Evolutionary conservation across 2,329 filamentous ascomycete species (phyloP), one percentile per base, ranked within the genome.

Genomic region (Coniella vitis): DNA sequence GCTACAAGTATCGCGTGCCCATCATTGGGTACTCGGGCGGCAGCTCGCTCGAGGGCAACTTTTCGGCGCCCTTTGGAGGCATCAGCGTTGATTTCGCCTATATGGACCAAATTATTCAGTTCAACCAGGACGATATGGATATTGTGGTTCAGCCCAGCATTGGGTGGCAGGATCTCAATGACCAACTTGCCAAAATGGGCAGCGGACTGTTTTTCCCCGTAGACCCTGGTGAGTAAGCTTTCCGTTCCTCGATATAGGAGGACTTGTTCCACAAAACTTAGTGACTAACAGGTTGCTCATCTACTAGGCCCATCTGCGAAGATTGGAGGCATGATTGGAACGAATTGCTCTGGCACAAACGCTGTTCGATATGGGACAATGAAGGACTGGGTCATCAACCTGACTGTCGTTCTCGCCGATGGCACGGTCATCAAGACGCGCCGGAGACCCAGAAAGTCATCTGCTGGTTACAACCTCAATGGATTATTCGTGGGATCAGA

Each of bases 81-180:
- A 79, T 96, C 61, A 91, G 87, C 56, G 86, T 96, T 44, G 90
- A 96, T 61, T 96, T 96, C 63, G 79, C 81, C 1, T 81, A 80
- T 60, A 96, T 96, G 90, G 85, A 95, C 63, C 73, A 83, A 59
- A 85, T 95, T 21, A 58, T 96, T 25, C 74, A 83, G 47, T 74
- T 95, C 49, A 86, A 95, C 63, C 83, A 86, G 57, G 84, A 87
- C 4, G 90, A 95, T 63, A 89, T 95, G 86, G 90, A 96, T 58
- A 76, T 95, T 43, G 87, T 95, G 4, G 89, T 96, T 3, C 90
- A 96, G 64, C 90, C 90, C 3, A 87, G 86, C 7, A 84, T 96
- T 9, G 84, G 86, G n/a, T 96, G 90, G 90, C 90, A 94, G 76
- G 81, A 86, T 45, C 69, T 96, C 50, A 96, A 96, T 59, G 81